These are phyloP conservation scores for Phytophthora sp. DNA, from an alignment of 352 stramenopile species.

Conservation along the genomic window DNA sequence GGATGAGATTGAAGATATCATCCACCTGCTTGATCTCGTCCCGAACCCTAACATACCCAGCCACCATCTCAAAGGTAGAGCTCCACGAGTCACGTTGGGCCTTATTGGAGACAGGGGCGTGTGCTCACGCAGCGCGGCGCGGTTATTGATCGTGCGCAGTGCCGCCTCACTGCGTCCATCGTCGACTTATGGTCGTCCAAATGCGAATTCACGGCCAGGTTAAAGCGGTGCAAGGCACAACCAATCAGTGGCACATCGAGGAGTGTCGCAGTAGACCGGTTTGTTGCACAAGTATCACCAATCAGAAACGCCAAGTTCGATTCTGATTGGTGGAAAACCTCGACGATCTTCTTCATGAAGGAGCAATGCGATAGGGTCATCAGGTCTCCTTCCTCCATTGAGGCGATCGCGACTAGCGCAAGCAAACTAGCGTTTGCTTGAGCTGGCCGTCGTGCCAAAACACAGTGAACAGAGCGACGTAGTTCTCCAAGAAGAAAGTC, in stretches of 20 bases:
- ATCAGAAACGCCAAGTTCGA: not conserved
- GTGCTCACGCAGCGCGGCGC: too few relatives aligned
- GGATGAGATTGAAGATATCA: too few relatives aligned
- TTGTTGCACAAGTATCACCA: not conserved
- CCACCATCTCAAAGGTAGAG: too few relatives aligned
- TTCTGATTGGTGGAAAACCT: not conserved
- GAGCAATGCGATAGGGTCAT: too few relatives aligned
- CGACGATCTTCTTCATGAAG: not conserved
- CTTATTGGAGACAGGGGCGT: too few relatives aligned
- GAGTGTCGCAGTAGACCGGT: not conserved
- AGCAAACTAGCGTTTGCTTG: too few relatives aligned
- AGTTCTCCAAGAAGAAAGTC: not conserved
- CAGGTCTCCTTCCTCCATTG: not conserved
- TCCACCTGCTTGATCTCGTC: too few relatives aligned
- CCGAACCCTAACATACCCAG: too few relatives aligned
- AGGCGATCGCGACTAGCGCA: not conserved
- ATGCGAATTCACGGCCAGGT: not conserved
- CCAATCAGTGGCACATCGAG: not conserved
- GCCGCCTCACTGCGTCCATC: too few relatives aligned
- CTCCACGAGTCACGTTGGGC: too few relatives aligned
- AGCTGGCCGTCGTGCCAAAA: not conserved
- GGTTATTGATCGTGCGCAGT: too few relatives aligned
- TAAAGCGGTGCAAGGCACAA: not conserved
- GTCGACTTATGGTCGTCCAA: not conserved
- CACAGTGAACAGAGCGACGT: not conserved